A percentile compares a stretch with the other conserved stretches of the same genome.
Evolutionary conservation across 768 basidiomycete species (phyloP).

Genomic region (Gautieria morchelliformis): DNA sequence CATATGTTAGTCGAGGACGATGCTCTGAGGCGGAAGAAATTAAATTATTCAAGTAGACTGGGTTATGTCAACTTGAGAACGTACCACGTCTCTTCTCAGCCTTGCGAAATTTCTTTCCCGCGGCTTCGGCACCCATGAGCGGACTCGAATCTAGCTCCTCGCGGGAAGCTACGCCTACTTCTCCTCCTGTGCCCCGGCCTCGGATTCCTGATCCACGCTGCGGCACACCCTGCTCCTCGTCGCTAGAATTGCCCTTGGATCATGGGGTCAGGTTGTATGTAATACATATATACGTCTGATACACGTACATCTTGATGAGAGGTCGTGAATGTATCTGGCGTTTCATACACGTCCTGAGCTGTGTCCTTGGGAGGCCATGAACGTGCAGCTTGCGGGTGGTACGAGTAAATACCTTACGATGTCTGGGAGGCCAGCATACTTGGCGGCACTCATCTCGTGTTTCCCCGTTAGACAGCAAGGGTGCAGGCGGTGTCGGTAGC

Average conservation of each 20-base stretch:
- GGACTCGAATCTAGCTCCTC: slow-evolving; percentile 66
- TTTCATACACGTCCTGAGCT: slow-evolving; percentile 88
- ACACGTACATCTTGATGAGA: slow-evolving; percentile 41
- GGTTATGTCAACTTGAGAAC: slow-evolving; percentile 12
- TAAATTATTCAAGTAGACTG: neutral
- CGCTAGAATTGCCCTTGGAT: slow-evolving; percentile 47
- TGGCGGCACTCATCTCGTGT: slow-evolving; percentile 50
- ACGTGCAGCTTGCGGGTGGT: neutral
- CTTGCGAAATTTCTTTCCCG: slow-evolving; percentile 47
- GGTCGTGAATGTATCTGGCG: slow-evolving; percentile 62
- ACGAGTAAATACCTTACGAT: slow-evolving; percentile 41
- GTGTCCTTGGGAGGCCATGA: slow-evolving; percentile 51
- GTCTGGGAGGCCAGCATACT: slow-evolving; percentile 87
- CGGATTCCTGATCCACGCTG: slow-evolving; percentile 20
- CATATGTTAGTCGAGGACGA: slow-evolving; percentile 45
- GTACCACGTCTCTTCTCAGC: slow-evolving; percentile 38
- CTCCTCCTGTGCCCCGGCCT: slow-evolving; percentile 26
- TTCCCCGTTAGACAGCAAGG: neutral
- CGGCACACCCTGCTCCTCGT: slow-evolving; percentile 47
- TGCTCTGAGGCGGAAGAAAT: slow-evolving; percentile 24
- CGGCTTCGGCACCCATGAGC: slow-evolving; percentile 57
- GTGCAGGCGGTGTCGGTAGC: slow-evolving; percentile 6
- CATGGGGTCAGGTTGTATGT: neutral
- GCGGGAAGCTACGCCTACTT: slow-evolving; percentile 29
- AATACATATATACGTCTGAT: neutral